Evolutionary conservation across 192 early-diverging fungal species (phyloP).

Genomic region (Allomyces arbusculus): DNA sequence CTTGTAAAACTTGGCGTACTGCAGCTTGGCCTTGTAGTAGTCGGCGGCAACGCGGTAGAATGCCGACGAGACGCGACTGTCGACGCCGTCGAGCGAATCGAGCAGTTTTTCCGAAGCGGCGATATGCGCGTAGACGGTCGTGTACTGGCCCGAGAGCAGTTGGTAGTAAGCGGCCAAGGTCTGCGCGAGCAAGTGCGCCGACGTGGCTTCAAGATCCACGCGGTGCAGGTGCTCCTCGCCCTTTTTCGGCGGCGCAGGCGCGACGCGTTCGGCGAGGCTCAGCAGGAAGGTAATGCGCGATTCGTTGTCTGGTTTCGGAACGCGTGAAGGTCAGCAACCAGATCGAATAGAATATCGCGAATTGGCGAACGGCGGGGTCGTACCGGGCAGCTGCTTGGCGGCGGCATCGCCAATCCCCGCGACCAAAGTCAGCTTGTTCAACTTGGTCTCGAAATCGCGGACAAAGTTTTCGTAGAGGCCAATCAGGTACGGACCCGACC

Average conservation of each 20-base stretch:
- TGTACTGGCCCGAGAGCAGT: constrained; percentile 55
- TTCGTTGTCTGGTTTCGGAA: constrained; percentile 25
- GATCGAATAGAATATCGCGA: not conserved
- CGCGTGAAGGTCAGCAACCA: not conserved
- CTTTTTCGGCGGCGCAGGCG: constrained; percentile 15
- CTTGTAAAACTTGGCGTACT: constrained; percentile 87
- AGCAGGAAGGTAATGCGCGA: constrained; percentile 58
- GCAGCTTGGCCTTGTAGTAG: constrained; percentile 88
- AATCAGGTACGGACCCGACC: constrained; percentile 54
- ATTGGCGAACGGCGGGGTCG: not conserved
- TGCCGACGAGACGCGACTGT: constrained; percentile 74
- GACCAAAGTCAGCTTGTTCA: constrained; percentile 86
- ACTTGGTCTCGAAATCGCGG: constrained; percentile 75
- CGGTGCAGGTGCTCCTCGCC: not conserved
- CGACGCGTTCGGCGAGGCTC: constrained; percentile 44
- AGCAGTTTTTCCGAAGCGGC: constrained; percentile 72
- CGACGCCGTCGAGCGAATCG: constrained; percentile 48
- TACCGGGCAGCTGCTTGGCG: constrained; percentile 52
- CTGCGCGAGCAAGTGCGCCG: constrained; percentile 65
- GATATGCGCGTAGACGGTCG: constrained; percentile 61
- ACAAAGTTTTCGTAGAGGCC: constrained; percentile 80
- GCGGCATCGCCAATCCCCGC: constrained; percentile 50
- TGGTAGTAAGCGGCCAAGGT: constrained; percentile 75
- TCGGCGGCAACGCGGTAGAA: constrained; percentile 91
- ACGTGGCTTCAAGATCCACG: constrained; percentile 29